phyloP scores from a whole-genome alignment of 208 protist genomes.

The Entamoeba histolytica region DNA sequence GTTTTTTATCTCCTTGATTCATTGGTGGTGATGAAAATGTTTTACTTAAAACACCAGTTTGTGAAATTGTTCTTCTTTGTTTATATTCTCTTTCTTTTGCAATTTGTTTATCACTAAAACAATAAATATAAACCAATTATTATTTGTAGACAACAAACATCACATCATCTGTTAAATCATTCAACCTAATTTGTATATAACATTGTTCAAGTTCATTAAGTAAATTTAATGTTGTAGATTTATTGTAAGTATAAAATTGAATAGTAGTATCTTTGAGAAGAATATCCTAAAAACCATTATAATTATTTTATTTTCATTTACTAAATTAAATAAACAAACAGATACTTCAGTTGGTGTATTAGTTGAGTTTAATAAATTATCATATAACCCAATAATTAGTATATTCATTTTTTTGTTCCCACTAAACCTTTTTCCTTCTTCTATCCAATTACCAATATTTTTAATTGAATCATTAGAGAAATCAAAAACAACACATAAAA shows the following conservation, averaged over 20 bases:
- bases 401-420: not conserved
- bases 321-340: not conserved
- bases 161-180: not conserved
- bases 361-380: not conserved
- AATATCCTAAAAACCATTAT: not conserved
- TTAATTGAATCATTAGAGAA: not conserved
- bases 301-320: not conserved
- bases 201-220: not conserved
- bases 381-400: not conserved
- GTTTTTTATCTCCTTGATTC: not conserved
- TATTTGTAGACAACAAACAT: not conserved
- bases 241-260: not conserved
- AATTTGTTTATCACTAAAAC: not conserved
- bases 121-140: not conserved
- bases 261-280: not conserved
- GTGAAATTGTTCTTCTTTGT: not conserved
- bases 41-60: not conserved
- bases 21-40: not conserved
- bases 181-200: not conserved
- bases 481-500: not conserved
- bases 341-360: not conserved
- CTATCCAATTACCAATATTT: not conserved
- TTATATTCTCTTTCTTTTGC: not conserved
- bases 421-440: not conserved
- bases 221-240: not conserved